Evolutionary conservation across 306 rosid species (phyloP).

Genomic region (Sechiopsis laciniata): DNA sequence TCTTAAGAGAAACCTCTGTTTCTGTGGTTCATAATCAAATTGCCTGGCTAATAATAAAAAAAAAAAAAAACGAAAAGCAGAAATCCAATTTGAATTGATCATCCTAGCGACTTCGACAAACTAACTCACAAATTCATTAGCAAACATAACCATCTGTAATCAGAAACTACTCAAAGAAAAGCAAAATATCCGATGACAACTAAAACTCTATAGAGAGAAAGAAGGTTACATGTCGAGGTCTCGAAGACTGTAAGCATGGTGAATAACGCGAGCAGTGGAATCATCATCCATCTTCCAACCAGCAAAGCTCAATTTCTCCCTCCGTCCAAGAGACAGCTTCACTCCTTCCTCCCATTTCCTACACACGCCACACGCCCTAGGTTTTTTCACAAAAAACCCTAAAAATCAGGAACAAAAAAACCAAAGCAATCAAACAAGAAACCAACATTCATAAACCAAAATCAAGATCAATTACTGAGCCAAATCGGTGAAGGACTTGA

Average conservation of each 20-base stretch:
- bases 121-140: neutral
- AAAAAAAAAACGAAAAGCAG: neutral
- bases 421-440: neutral
- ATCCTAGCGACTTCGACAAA: neutral
- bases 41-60: neutral
- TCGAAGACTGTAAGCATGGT: conserved; percentile 63
- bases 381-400: neutral
- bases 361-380: conserved; percentile 77
- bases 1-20: neutral
- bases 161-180: neutral
- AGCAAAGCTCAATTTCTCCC: conserved; percentile 62
- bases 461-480: conserved; percentile 53
- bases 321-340: conserved; percentile 59
- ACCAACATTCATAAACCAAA: neutral
- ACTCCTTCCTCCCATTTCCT: conserved; percentile 90
- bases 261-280: conserved; percentile 72
- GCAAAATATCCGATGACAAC: neutral
- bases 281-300: conserved; percentile 94
- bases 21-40: neutral
- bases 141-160: neutral
- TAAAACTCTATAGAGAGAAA: neutral
- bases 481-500: conserved; percentile 81
- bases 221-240: conserved; percentile 57
- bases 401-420: neutral
- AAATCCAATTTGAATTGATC: neutral